These are phyloP conservation scores for Boletus rubescentipes DNA, from an alignment of 768 basidiomycete genomes.

Conservation along the genomic window DNA sequence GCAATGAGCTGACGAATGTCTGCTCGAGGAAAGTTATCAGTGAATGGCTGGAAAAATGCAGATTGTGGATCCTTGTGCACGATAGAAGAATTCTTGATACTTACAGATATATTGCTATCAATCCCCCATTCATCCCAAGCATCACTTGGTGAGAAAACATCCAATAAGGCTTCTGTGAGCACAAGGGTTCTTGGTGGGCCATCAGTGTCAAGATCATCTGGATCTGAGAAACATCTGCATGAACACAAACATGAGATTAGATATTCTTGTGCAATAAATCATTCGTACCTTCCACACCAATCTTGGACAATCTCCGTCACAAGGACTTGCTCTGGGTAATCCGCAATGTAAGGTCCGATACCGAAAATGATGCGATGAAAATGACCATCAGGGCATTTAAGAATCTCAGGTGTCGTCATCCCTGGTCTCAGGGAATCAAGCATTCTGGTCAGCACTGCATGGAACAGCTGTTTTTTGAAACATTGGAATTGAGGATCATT, in stretches of 20 bases:
- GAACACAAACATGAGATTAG: too few species aligned
- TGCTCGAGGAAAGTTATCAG: slow-evolving; percentile 29
- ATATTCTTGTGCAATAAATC: too few species aligned
- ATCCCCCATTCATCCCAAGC: slow-evolving; percentile 6
- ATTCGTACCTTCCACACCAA: neutral
- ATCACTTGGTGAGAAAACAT: neutral
- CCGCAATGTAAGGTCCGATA: slow-evolving; percentile 39
- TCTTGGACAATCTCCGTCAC: neutral
- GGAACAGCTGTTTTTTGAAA: slow-evolving; percentile 35
- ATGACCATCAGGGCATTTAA: slow-evolving; percentile 26
- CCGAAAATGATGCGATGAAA: slow-evolving; percentile 21
- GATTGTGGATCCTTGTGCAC: too few species aligned
- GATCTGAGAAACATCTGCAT: slow-evolving; percentile 1
- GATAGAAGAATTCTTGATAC: too few species aligned
- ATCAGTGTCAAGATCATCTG: neutral
- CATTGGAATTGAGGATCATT: slow-evolving; percentile 15
- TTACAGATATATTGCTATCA: neutral
- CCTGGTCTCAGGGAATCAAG: neutral
- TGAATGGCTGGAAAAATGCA: too few species aligned
- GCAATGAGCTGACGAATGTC: slow-evolving; percentile 33
- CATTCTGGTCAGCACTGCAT: slow-evolving; percentile 25
- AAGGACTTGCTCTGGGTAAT: slow-evolving; percentile 40
- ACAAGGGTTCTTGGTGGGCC: neutral
- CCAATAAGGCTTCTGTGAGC: neutral
- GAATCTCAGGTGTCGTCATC: slow-evolving; percentile 25